Base-by-base conservation (phyloP, 177 flowering plant genomes). In the Telopea speciosissima region DNA sequence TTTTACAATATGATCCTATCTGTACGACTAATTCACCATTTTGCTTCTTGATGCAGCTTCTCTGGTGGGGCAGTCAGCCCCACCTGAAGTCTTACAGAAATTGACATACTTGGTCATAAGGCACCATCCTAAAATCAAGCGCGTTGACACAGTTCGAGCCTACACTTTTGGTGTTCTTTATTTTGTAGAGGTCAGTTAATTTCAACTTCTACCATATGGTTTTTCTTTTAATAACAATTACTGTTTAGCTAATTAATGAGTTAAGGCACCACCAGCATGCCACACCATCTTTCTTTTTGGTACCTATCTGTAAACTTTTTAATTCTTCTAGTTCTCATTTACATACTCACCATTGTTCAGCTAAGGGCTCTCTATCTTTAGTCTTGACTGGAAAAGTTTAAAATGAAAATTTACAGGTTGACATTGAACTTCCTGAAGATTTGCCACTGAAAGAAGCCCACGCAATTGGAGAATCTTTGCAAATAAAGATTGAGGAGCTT, bases 141-240 rank as follows among this genome's bases (percentile, higher is more conserved):
- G 90, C 5, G 79, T 94, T 28, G 98, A 94, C 75, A 94, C 98
- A 1, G 96, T 94, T 36, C 90, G 97, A 13, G 98, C 98, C 62
- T 94, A 94, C 86, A 92, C 97, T 24, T 92, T 92, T 74, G 98
- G 98, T 5, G 91, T 82, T 70, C 90, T 92, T 65, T 94, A 90
- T 77, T 94, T 94, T 70, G 98, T 94, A 1, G 97, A 94, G 97
- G 98, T 93, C 52, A 75, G 89, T 68, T 26, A 56, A 12, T 22
- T 25, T 12, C 3, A 49, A 63, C 24, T 49, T 49, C 3, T 49
- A 13, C 14, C 13, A 12, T 49, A 44, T 44, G 3, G 54, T 2
- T 12, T 49, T 49, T 49, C 0, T 49, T 28, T 28, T 28, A 2
- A 2, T 28, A 28, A 49, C 8, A 36, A 36, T 36, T 8, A 36